phyloP scores from a whole-genome alignment of 2,329 filamentous ascomycete species.

The Phaeomoniella chlamydospora region DNA sequence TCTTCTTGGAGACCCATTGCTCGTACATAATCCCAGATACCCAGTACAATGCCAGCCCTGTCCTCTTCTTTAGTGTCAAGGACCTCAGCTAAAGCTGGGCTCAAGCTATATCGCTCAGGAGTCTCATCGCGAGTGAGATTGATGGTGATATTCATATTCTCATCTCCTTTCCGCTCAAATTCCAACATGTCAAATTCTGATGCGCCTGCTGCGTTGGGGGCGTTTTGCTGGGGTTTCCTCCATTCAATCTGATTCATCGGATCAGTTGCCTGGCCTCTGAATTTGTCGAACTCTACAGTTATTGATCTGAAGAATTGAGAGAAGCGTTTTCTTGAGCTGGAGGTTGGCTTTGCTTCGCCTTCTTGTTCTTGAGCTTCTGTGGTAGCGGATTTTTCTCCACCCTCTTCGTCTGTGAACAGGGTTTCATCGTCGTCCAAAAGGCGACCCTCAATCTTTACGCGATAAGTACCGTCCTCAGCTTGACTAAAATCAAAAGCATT shows the following conservation, averaged over 20 bases:
- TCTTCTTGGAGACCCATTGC: conserved; percentile 79
- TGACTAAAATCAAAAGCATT: conserved; percentile 72
- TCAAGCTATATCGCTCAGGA: conserved; percentile 72
- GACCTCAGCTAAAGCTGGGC: conserved; percentile 64
- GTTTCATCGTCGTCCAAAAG: conserved; percentile 52
- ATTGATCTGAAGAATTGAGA: conserved; percentile 38
- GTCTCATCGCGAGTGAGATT: conserved; percentile 73
- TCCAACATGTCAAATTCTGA: conserved; percentile 80
- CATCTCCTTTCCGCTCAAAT: conserved; percentile 83
- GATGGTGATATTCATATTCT: conserved; percentile 82
- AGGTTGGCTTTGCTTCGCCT: conserved; percentile 14
- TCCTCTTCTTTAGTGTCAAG: conserved; percentile 80
- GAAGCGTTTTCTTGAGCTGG: conserved; percentile 24
- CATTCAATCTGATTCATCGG: conserved; percentile 51
- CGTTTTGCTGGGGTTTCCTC: conserved; percentile 59
- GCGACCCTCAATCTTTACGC: conserved; percentile 81
- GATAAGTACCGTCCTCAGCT: conserved; percentile 64
- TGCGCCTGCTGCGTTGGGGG: conserved; percentile 27
- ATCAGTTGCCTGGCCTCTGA: conserved; percentile 23
- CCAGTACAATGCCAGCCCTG: conserved; percentile 74
- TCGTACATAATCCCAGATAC: conserved; percentile 89
- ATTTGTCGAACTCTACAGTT: conserved; percentile 35
- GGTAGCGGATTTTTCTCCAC: conserved; percentile 35
- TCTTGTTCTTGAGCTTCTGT: conserved; percentile 39
- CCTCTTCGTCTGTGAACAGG: conserved; percentile 12